These are phyloP conservation scores for Selaginella tamariscina DNA, from an alignment of 75 land plant genomes.

Conservation along the genomic window DNA sequence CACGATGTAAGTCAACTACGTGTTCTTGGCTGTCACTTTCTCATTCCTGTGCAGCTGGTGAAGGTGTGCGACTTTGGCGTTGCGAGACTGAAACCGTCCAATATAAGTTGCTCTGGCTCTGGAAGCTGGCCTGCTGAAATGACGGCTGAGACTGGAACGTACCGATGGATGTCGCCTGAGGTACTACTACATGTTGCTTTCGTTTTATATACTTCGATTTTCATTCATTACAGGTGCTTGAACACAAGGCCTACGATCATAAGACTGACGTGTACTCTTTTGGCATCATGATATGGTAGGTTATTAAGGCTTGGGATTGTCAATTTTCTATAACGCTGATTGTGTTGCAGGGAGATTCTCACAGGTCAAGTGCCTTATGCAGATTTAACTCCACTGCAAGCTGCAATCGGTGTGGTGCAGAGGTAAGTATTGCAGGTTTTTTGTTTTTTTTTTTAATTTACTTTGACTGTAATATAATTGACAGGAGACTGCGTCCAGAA, in stretches of 20 bases:
- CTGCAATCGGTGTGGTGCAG: slow-evolving; percentile 55
- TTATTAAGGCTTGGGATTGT: not conserved
- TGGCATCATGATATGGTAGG: slow-evolving; percentile 62
- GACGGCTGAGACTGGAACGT: slow-evolving; percentile 32
- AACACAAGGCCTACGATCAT: slow-evolving; percentile 39
- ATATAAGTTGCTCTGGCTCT: not conserved
- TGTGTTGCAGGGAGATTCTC: slow-evolving; percentile 1
- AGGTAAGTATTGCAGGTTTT: not conserved
- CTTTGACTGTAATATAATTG: not conserved
- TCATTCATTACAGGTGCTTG: slow-evolving; percentile 18
- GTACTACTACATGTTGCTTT: slow-evolving; percentile 1
- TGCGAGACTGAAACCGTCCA: slow-evolving; percentile 21
- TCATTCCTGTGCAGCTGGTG: slow-evolving; percentile 15
- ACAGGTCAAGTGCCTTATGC: slow-evolving; percentile 54
- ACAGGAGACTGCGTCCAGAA: slow-evolving; percentile 2
- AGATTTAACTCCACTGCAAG: slow-evolving; percentile 63
- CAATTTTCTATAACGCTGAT: not conserved
- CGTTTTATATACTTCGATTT: not conserved
- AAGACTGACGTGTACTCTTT: slow-evolving; percentile 70
- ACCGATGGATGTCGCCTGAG: slow-evolving; percentile 33
- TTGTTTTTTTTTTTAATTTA: not conserved
- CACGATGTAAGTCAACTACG: slow-evolving; percentile 28
- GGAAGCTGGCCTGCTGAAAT: slow-evolving; percentile 20
- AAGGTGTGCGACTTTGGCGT: slow-evolving; percentile 30
- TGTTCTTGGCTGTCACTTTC: not conserved